Evolutionary conservation across 2,329 filamentous ascomycete genomes (phyloP).

Genomic region (Fusarium secorum): DNA sequence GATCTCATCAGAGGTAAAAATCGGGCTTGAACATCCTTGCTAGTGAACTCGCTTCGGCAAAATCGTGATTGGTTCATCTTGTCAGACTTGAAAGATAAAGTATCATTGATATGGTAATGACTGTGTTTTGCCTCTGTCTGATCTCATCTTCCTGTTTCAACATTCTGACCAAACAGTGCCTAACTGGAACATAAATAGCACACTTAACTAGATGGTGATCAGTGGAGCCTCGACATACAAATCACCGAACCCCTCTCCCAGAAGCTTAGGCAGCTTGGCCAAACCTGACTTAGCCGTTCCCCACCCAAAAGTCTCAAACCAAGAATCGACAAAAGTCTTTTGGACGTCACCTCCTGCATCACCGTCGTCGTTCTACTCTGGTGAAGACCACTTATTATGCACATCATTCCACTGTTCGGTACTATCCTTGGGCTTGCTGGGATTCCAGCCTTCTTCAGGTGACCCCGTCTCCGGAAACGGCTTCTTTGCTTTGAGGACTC

Average conservation of each 20-base stretch:
- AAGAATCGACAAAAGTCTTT: neutral
- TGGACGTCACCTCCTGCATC: neutral
- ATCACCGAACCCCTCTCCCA: neutral
- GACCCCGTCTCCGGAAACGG: neutral
- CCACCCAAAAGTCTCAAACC: neutral
- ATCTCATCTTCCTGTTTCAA: neutral
- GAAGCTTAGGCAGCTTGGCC: neutral
- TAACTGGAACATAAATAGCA: fast-evolving
- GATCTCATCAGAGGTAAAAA: neutral
- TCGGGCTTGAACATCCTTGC: neutral
- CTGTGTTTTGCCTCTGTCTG: neutral
- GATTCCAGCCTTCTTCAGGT: fast-evolving
- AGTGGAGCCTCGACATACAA: neutral
- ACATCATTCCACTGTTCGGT: neutral
- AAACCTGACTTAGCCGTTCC: neutral
- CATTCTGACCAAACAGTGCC: neutral
- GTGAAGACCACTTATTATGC: neutral
- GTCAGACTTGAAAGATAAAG: fast-evolving
- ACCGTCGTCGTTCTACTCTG: neutral
- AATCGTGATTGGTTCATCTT: neutral
- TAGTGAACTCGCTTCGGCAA: neutral
- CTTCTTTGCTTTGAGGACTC: fast-evolving
- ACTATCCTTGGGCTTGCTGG: neutral
- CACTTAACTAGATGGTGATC: neutral
- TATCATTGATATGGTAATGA: neutral